Percentiles rank a stretch among this genome's conserved stretches.
Conservation (phyloP, 371 early-diverging fungal genomes). For the Sporodiniella umbellata region DNA sequence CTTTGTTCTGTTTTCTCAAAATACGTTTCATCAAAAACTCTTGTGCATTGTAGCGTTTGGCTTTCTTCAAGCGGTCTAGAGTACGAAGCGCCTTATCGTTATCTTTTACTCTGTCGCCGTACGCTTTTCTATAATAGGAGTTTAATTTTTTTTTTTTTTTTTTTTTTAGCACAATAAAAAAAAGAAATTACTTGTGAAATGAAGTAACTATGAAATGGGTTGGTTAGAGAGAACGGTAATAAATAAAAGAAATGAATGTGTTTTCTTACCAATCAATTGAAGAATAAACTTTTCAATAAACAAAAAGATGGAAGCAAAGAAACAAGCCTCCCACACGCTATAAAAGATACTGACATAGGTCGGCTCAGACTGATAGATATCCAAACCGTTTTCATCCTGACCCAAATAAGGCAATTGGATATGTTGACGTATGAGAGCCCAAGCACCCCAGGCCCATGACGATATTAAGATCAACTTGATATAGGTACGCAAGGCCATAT, state of each 20-base stretch:
- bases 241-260: background rate
- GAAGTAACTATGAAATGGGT: conserved; percentile 28
- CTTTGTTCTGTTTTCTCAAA: conserved; percentile 8
- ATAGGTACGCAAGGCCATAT: conserved; percentile 39
- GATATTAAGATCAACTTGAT: conserved; percentile 32
- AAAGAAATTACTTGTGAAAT: conserved; percentile 35
- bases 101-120: conserved; percentile 35
- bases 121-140: conserved; percentile 25
- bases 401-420: conserved; percentile 11
- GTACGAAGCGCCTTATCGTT: conserved; percentile 32
- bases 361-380: conserved; percentile 2
- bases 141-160: background rate
- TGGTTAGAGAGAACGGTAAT: background rate
- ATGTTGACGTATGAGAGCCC: conserved; percentile 32
- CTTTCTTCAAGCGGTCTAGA: conserved; percentile 20
- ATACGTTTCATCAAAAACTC: conserved; percentile 28
- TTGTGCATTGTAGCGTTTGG: conserved; percentile 23
- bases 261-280: conserved; percentile 53
- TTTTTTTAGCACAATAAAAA: background rate
- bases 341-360: conserved; percentile 23
- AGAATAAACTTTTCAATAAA: conserved; percentile 59
- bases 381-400: background rate
- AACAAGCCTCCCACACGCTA: conserved; percentile 35
- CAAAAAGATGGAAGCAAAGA: conserved; percentile 48
- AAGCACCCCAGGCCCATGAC: conserved; percentile 48